Evolutionary conservation across 2,329 filamentous ascomycete species (phyloP).

Genomic region (Talaromyces albobiverticillius): DNA sequence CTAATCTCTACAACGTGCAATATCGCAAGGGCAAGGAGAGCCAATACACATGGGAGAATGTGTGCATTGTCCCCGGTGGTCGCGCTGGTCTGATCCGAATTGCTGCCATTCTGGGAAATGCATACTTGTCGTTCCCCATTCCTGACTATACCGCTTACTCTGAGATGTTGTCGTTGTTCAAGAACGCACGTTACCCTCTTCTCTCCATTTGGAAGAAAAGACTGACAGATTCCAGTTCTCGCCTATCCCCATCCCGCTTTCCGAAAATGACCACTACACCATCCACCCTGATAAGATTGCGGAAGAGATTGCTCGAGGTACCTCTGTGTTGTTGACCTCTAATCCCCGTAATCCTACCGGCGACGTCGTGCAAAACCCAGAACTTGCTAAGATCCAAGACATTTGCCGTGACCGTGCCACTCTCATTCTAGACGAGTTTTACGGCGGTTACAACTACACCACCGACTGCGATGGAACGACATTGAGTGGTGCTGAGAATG

Average conservation of each 20-base stretch:
- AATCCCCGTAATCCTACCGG: conserved; percentile 96
- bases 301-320: conserved; percentile 82
- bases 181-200: conserved; percentile 55
- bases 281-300: conserved; percentile 92
- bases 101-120: conserved; percentile 87
- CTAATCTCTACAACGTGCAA: conserved; percentile 87
- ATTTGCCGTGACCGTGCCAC: conserved; percentile 88
- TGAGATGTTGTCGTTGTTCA: conserved; percentile 93
- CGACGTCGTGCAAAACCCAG: conserved; percentile 77
- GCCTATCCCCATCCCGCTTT: conserved; percentile 79
- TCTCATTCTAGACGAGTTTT: conserved; percentile 95
- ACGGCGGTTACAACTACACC: conserved; percentile 94
- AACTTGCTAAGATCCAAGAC: conserved; percentile 87
- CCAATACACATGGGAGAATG: conserved; percentile 96
- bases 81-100: conserved; percentile 91
- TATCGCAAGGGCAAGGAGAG: conserved; percentile 83
- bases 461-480: conserved; percentile 86
- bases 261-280: conserved; percentile 83
- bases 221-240: conserved; percentile 59
- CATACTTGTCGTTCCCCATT: conserved; percentile 91
- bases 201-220: background rate
- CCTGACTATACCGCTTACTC: conserved; percentile 97
- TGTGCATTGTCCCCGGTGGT: conserved; percentile 91
- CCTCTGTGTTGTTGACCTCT: conserved; percentile 85
- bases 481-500: conserved; percentile 83